Evolutionary conservation across 148 eudicot genomes (phyloP).

Genomic region (Camellia granthamiana): DNA sequence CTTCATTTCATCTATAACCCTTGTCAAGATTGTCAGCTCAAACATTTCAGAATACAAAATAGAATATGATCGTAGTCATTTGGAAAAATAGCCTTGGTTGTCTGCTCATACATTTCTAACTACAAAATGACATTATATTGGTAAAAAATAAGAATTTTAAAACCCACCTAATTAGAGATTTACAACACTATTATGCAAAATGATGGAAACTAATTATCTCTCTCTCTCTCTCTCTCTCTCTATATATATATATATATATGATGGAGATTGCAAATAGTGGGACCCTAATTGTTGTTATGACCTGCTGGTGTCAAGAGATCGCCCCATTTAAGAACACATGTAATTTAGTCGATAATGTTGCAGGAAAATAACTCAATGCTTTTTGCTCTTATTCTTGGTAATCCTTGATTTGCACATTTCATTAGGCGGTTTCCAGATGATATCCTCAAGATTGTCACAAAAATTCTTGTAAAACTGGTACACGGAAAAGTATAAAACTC

Average conservation of each 20-base stretch:
- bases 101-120: not conserved
- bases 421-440: constrained; percentile 79
- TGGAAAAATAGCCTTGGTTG: not conserved
- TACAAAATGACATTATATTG: not conserved
- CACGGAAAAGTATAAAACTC: constrained; percentile 4
- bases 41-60: not conserved
- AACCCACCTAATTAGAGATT: not conserved
- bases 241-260: too few relatives aligned
- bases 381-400: constrained; percentile 56
- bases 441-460: constrained; percentile 86
- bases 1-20: not conserved
- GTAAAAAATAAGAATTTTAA: not conserved
- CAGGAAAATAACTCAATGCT: constrained; percentile 28
- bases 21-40: not conserved
- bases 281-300: not conserved
- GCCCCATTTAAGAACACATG: not conserved
- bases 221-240: too few relatives aligned
- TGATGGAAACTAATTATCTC: not conserved
- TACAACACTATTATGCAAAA: not conserved
- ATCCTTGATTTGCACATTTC: constrained; percentile 54
- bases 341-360: not conserved
- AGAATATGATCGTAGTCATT: not conserved
- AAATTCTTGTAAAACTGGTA: constrained; percentile 83
- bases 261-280: not conserved
- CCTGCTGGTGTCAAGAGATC: not conserved